Conservation (phyloP, 2,329 filamentous ascomycete species). For the Gnomoniopsis smithogilvyi region DNA sequence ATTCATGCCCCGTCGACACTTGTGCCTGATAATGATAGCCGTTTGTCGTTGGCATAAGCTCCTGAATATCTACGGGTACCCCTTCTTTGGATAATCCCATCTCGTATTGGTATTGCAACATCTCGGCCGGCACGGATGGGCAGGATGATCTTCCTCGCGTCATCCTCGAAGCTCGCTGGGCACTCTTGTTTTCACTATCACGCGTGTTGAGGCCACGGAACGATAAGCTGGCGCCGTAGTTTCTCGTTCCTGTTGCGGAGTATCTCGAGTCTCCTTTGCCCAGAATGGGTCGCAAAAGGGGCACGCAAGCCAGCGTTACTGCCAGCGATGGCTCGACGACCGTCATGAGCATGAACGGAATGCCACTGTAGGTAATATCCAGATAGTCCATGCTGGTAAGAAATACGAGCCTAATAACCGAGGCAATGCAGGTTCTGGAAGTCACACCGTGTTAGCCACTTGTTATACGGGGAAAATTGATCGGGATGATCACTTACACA, state of each 20-base stretch:
- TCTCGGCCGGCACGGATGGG: not conserved
- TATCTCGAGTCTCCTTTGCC: constrained; percentile 15
- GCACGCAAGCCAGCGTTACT: constrained; percentile 36
- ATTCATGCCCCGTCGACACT: constrained; percentile 4
- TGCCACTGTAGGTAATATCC: constrained; percentile 10
- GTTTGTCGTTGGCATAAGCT: constrained; percentile 4
- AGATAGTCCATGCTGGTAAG: constrained; percentile 8
- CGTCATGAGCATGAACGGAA: constrained; percentile 19
- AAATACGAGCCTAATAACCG: constrained; percentile 5
- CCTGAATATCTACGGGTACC: constrained; percentile 3
- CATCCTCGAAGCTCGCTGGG: not conserved
- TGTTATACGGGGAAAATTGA: not conserved
- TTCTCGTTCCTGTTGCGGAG: constrained; percentile 2
- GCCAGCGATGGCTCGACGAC: constrained; percentile 36
- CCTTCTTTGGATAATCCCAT: constrained; percentile 6
- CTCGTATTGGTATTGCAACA: constrained; percentile 12
- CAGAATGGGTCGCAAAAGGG: constrained; percentile 38
- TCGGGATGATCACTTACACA: not conserved
- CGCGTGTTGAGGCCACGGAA: not conserved
- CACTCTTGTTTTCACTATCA: not conserved
- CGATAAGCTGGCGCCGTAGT: not conserved
- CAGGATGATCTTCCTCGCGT: not conserved
- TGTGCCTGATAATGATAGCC: constrained; percentile 6
- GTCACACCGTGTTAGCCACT: not conserved
- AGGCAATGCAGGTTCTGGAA: constrained; percentile 5